Percentiles rank a stretch among this genome's conserved stretches.
Evolutionary conservation across 306 rosid genomes (phyloP).

Genomic region (Vachellia pachyceras): DNA sequence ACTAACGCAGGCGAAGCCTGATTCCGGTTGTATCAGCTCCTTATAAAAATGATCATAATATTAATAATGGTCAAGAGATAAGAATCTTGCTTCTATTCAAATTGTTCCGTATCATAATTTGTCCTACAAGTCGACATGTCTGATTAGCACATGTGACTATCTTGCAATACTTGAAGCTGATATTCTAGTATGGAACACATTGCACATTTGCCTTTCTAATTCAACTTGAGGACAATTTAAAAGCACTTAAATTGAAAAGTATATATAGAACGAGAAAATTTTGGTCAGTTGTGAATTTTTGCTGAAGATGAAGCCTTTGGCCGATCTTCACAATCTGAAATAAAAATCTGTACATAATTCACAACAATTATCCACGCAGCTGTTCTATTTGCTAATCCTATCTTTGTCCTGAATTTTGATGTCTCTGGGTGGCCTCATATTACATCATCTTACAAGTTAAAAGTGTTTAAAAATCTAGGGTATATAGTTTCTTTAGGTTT

Average conservation of each 20-base stretch:
- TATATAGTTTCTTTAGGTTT: not conserved
- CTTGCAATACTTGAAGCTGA: not conserved
- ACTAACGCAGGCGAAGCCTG: not conserved
- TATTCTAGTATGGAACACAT: not conserved
- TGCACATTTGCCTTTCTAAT: not conserved
- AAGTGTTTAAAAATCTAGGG: not conserved
- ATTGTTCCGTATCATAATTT: not conserved
- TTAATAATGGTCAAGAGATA: slow-evolving; percentile 10
- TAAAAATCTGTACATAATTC: not conserved
- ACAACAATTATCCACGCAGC: not conserved
- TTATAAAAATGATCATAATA: not conserved
- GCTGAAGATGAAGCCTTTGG: not conserved
- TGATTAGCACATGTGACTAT: not conserved
- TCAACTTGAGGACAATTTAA: not conserved
- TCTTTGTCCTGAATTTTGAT: not conserved
- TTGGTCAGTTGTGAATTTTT: not conserved
- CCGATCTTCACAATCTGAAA: not conserved
- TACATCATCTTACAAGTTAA: not conserved
- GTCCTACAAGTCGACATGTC: not conserved
- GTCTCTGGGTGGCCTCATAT: not conserved
- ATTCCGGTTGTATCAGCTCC: not conserved
- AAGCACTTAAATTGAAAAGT: not conserved
- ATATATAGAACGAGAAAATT: not conserved
- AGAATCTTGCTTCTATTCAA: slow-evolving; percentile 7
- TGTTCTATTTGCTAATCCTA: slow-evolving; percentile 1